phyloP scores from a whole-genome alignment of 441 rosid genomes.

The Eutrema salsugineum region DNA sequence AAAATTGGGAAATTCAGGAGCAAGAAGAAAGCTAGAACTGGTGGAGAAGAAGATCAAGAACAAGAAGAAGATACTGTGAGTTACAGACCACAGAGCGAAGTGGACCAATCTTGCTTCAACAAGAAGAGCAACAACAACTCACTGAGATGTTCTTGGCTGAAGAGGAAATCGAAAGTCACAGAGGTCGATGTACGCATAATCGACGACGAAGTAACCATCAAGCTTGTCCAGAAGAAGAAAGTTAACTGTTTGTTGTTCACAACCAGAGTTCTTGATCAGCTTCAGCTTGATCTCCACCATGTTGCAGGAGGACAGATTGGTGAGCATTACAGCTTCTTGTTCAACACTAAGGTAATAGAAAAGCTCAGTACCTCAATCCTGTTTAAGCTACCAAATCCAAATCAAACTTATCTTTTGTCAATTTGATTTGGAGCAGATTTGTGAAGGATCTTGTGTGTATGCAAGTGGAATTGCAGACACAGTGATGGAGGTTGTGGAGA shows the following conservation, averaged over 20 bases:
- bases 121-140: conserved; percentile 37
- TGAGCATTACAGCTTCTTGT: conserved; percentile 77
- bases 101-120: conserved; percentile 46
- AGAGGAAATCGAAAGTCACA: conserved; percentile 75
- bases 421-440: conserved; percentile 38
- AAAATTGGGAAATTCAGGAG: conserved; percentile 55
- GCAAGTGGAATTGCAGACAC: conserved; percentile 68
- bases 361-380: not conserved
- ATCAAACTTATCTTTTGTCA: not conserved
- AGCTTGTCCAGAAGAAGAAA: conserved; percentile 83
- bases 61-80: conserved; percentile 34
- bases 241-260: conserved; percentile 75
- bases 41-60: conserved; percentile 36
- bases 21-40: conserved; percentile 46
- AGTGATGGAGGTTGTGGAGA: conserved; percentile 58
- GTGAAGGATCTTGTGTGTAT: conserved; percentile 64
- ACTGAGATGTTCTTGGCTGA: conserved; percentile 85
- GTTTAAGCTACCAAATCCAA: not conserved
- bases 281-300: conserved; percentile 85
- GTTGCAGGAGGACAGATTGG: conserved; percentile 95
- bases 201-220: conserved; percentile 93
- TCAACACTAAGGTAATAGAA: conserved; percentile 75
- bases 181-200: conserved; percentile 86
- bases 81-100: conserved; percentile 29
- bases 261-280: conserved; percentile 79